Base-by-base conservation (phyloP, 805 yeast genomes). In the Wickerhamiella sergipiensis region DNA sequence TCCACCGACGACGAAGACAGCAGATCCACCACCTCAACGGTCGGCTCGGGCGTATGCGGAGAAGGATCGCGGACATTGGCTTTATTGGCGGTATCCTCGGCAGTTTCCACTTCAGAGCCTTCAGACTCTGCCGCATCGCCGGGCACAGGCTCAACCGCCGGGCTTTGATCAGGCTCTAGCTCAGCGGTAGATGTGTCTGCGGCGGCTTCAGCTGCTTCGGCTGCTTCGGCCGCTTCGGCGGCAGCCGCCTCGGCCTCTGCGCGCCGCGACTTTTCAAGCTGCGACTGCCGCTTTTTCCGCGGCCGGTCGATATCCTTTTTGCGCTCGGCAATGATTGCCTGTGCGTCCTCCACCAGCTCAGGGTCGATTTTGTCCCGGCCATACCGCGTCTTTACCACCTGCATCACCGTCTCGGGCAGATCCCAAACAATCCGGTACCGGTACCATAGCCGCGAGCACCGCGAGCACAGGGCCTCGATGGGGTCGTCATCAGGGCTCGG, bases 401-500 rank as follows among this genome's bases (percentile, higher is more conserved):
- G 77, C 43, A 79, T 65, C 0, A 85, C 79, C 50, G 81, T 87
- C 22, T 67, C 57, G 0, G 95, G 95, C 33, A 78, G 79, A 56
- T 81, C 86, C 97, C 97, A 92, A 9, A 71, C 72, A 0, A 85
- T 80, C 0, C 88, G 96, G 64, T 90, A 90, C 40, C 94, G 70
- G 64, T 95, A 74, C 97, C 97, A 90, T 26, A 92, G 62, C 52
- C 84, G 74, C 0, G 96, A 95, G 69, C 98, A 90, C 50, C 97
- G 71, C 26, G 75, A 67, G 64, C 98, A 90, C 13, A 90, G 68
- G 0, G 88, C 96, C 15, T 71, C 65, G 1, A 79, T 67, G 1
- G 68, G 59, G 6, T 67, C 61, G 9, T 61, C 57, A 0, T 58
- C 67, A 3, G 67, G 64, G 12, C 72, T 70, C 4, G 65, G 65